Conservation (phyloP, 768 basidiomycete genomes). For the Calocybe cyanea region DNA sequence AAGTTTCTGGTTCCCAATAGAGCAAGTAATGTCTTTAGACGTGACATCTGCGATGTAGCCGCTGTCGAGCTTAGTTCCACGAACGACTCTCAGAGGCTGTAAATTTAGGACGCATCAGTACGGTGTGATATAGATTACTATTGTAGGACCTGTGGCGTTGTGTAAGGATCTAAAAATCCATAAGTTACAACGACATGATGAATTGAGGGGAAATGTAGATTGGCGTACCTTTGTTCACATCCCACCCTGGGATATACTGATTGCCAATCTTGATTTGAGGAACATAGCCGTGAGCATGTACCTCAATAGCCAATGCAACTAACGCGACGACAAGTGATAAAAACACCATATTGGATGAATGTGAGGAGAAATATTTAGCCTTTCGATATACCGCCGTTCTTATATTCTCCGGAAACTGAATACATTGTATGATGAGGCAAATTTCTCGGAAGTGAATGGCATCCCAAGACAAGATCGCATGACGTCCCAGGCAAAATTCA, state of each 20-base stretch:
- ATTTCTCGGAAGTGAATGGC: too few species aligned
- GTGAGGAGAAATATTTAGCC: too few species aligned
- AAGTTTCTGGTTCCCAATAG: constrained; percentile 32
- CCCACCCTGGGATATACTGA: constrained; percentile 13
- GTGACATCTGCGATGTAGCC: constrained; percentile 28
- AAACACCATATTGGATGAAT: constrained; percentile 4
- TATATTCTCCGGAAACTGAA: too few species aligned
- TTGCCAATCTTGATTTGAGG: constrained; percentile 13
- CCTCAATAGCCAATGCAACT: constrained; percentile 1
- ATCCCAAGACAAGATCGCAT: background rate
- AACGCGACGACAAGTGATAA: constrained; percentile 4
- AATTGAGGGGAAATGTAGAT: too few species aligned
- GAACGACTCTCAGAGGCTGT: constrained; percentile 31
- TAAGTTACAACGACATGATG: background rate
- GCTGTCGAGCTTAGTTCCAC: constrained; percentile 32
- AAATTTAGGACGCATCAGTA: background rate
- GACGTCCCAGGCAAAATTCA: background rate
- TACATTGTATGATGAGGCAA: too few species aligned
- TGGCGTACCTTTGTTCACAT: constrained; percentile 1
- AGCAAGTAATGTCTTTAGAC: constrained; percentile 34
- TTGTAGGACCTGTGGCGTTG: constrained; percentile 1
- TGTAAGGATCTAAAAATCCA: constrained; percentile 5
- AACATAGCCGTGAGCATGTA: constrained; percentile 14
- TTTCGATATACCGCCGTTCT: too few species aligned
- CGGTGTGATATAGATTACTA: background rate